These are phyloP conservation scores for Diaporthe sp. DNA, from an alignment of 2,329 filamentous ascomycete species.

Conservation along the genomic window DNA sequence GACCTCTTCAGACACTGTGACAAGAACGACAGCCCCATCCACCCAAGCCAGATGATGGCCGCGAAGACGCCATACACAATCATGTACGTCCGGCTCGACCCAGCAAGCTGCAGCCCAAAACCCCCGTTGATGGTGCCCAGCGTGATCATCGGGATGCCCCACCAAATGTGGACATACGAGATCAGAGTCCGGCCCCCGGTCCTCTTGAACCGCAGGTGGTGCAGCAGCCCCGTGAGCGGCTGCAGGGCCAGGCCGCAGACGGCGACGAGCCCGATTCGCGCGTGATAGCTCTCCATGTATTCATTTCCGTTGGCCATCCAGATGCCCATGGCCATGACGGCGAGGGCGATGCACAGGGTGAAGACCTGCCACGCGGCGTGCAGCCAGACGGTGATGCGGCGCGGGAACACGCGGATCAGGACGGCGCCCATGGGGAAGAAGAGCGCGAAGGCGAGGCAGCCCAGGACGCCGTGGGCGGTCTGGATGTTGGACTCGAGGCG, in stretches of 20 bases:
- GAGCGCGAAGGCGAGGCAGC: conserved; percentile 43
- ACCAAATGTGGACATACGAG: conserved; percentile 31
- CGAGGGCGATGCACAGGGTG: conserved; percentile 54
- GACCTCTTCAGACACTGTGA: conserved; percentile 25
- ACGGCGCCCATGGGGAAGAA: conserved; percentile 44
- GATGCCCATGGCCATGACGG: conserved; percentile 58
- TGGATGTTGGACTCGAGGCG: not conserved
- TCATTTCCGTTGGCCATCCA: conserved; percentile 48
- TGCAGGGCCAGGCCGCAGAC: conserved; percentile 18
- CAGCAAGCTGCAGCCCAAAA: conserved; percentile 42
- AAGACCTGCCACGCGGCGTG: conserved; percentile 59
- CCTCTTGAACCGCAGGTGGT: conserved; percentile 32
- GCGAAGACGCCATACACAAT: conserved; percentile 46
- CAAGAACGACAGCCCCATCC: conserved; percentile 37
- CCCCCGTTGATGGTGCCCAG: conserved; percentile 46
- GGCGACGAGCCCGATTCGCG: conserved; percentile 20
- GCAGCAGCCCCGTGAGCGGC: conserved; percentile 30
- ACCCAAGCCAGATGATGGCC: conserved; percentile 44
- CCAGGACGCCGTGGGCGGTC: conserved; percentile 42
- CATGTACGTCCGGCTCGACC: conserved; percentile 41
- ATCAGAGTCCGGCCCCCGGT: not conserved
- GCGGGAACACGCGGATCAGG: conserved; percentile 47
- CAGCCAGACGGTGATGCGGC: conserved; percentile 53
- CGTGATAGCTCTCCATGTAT: conserved; percentile 30
- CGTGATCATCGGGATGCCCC: conserved; percentile 39